phyloP scores from a whole-genome alignment of 2,329 filamentous ascomycete species.

The Diaporthe batatas region DNA sequence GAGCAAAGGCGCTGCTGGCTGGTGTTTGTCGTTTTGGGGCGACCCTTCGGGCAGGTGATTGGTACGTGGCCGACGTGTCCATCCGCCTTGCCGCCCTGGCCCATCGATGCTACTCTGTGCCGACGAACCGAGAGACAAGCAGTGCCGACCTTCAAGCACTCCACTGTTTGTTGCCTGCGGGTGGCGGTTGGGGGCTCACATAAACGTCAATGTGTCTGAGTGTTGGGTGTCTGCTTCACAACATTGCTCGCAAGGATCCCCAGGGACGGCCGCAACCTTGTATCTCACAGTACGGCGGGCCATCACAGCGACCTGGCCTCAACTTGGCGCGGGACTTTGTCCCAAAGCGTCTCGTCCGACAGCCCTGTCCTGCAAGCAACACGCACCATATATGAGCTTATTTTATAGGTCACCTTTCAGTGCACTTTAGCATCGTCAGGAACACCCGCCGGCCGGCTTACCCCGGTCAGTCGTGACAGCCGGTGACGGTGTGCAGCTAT shows the following conservation, averaged over 20 bases:
- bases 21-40: background rate
- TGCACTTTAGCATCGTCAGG: too few species aligned
- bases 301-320: background rate
- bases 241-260: background rate
- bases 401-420: background rate
- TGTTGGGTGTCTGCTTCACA: too few species aligned
- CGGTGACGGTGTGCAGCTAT: too few species aligned
- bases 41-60: background rate
- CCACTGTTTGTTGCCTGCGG: too few species aligned
- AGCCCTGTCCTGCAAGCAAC: background rate
- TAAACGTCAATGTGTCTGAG: too few species aligned
- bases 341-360: background rate
- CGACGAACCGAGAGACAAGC: slow-evolving; percentile 15
- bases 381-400: background rate
- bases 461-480: too few species aligned
- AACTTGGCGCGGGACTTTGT: slow-evolving; percentile 6
- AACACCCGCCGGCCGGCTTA: background rate
- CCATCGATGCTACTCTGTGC: slow-evolving; percentile 25
- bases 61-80: background rate
- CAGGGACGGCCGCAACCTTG: background rate
- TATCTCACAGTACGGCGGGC: slow-evolving; percentile 7
- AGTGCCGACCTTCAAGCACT: background rate
- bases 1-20: too few species aligned
- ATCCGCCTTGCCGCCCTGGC: too few species aligned
- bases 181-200: too few species aligned